These are phyloP conservation scores for Trichosanthes cucumerina DNA, from an alignment of 306 rosid genomes.

Conservation along the genomic window DNA sequence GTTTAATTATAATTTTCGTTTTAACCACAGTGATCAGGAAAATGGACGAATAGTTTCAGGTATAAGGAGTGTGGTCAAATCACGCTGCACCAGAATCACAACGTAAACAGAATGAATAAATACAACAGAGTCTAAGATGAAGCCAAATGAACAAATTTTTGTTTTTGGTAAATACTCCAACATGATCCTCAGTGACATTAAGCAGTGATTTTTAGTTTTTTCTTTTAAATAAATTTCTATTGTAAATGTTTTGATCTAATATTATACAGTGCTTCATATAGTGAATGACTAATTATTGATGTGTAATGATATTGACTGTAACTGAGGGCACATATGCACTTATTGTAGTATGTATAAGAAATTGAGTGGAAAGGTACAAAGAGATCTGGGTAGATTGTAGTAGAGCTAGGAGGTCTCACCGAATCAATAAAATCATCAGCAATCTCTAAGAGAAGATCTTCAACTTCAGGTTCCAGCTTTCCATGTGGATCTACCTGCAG, in stretches of 20 bases:
- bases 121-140: background rate
- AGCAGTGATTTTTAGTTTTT: background rate
- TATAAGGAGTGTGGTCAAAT: background rate
- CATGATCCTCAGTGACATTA: background rate
- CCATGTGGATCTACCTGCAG: conserved; percentile 78
- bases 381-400: background rate
- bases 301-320: background rate
- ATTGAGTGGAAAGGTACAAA: background rate
- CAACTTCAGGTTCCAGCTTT: conserved; percentile 80
- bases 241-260: background rate
- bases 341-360: background rate
- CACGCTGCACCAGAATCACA: background rate
- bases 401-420: conserved; percentile 40
- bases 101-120: background rate
- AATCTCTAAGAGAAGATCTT: conserved; percentile 86
- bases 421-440: conserved; percentile 93
- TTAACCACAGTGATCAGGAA: background rate
- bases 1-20: background rate
- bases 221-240: background rate
- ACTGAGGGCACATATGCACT: background rate
- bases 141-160: background rate
- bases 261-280: background rate
- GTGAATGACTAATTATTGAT: background rate
- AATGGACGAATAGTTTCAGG: background rate
- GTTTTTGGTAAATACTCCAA: background rate